Percentiles rank a stretch among this genome's conserved stretches.
These are phyloP conservation scores for Ciborinia camelliae DNA, from an alignment of 2,329 filamentous ascomycete species.

Conservation along the genomic window DNA sequence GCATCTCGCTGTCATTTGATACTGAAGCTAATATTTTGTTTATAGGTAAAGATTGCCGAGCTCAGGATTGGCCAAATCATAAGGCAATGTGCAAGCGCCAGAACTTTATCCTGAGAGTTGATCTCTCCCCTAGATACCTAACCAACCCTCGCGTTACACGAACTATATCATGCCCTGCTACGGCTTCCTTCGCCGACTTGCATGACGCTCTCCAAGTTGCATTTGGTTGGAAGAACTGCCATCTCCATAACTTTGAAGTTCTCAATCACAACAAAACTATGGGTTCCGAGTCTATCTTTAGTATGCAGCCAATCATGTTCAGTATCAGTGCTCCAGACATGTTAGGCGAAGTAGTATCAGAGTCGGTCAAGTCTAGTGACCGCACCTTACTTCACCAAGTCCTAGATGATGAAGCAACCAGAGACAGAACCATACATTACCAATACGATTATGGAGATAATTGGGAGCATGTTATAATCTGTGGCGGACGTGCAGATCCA, in stretches of 20 bases:
- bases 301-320: not conserved
- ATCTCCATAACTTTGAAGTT: conserved; percentile 18
- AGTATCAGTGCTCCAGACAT: not conserved
- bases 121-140: conserved; percentile 18
- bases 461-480: not conserved
- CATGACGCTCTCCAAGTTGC: conserved; percentile 19
- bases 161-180: conserved; percentile 22
- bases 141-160: conserved; percentile 20
- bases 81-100: not conserved
- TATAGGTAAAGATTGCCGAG: not conserved
- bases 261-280: not conserved
- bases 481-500: not conserved
- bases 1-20: too few relatives aligned
- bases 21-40: not conserved
- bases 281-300: not conserved
- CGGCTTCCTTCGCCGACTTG: conserved; percentile 18
- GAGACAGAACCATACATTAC: not conserved
- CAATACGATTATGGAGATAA: not conserved
- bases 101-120: conserved; percentile 21
- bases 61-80: not conserved
- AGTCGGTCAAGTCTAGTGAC: not conserved
- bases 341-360: not conserved
- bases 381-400: not conserved
- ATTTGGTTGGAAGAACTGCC: conserved; percentile 15
- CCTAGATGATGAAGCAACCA: not conserved